Conservation (phyloP, 495 filamentous ascomycete species). For the Lophiostoma macrostomum region DNA sequence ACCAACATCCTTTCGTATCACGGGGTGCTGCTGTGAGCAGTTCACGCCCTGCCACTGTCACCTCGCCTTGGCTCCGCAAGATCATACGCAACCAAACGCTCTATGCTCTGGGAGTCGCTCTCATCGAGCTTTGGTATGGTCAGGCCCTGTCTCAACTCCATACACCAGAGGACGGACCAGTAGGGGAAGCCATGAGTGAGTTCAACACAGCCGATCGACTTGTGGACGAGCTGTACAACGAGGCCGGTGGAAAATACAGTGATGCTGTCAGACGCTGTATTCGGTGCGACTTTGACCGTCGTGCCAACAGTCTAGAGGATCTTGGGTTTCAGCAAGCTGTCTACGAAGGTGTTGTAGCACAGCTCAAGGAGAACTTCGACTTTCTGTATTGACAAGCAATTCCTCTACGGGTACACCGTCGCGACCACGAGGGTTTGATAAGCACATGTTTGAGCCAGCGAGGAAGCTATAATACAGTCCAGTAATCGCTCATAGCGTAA, state of each 20-base stretch:
- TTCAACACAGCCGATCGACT: constrained; percentile 24
- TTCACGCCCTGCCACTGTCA: neutral
- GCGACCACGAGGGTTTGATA: too few species aligned
- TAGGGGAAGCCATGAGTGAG: constrained; percentile 14
- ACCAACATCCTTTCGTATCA: constrained; percentile 32
- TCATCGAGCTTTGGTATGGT: constrained; percentile 40
- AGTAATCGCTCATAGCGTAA: too few species aligned
- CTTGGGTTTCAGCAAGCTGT: constrained; percentile 36
- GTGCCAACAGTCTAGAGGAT: constrained; percentile 26
- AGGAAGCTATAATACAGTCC: too few species aligned
- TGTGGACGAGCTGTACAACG: constrained; percentile 28
- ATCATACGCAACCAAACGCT: constrained; percentile 33
- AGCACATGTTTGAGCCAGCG: too few species aligned
- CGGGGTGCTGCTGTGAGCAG: constrained; percentile 2
- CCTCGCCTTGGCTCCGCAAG: neutral
- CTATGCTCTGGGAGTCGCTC: constrained; percentile 36
- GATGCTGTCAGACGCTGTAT: constrained; percentile 41
- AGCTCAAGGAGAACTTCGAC: constrained; percentile 32
- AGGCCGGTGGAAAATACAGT: constrained; percentile 37
- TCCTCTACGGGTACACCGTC: too few species aligned
- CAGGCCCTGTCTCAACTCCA: constrained; percentile 12
- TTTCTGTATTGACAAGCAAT: constrained; percentile 22
- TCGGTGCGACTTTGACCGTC: constrained; percentile 32
- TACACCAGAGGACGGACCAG: constrained; percentile 15
- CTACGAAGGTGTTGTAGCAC: constrained; percentile 32